These are phyloP conservation scores for Globisporangium paddicum DNA, from an alignment of 352 stramenopile genomes.

Conservation along the genomic window DNA sequence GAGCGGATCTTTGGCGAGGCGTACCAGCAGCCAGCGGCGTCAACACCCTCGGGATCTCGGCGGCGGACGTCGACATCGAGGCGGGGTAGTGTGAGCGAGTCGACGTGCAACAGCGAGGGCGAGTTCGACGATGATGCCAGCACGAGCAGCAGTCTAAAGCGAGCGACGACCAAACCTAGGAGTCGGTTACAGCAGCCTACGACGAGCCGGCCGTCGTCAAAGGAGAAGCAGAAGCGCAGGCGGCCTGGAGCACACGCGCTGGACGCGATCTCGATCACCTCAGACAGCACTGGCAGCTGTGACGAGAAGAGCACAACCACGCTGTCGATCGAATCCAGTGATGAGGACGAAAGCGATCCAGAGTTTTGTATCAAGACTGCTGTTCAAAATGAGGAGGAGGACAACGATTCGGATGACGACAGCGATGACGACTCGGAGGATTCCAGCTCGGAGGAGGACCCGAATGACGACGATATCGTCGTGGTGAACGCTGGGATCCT, in stretches of 20 bases:
- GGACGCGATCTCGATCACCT: conserved; percentile 9
- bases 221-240: conserved; percentile 1
- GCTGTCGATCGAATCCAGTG: conserved; percentile 14
- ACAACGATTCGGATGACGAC: background rate
- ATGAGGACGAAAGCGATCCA: conserved; percentile 8
- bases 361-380: conserved; percentile 5
- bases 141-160: conserved; percentile 13
- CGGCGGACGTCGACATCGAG: conserved; percentile 6
- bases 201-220: background rate
- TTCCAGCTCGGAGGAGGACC: conserved; percentile 10
- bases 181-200: background rate
- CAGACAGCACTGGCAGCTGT: background rate
- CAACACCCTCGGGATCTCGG: background rate
- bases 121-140: conserved; percentile 3
- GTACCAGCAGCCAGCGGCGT: background rate
- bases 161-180: conserved; percentile 1
- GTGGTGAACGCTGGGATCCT: conserved; percentile 2
- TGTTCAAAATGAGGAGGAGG: conserved; percentile 17
- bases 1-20: conserved; percentile 29
- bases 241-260: background rate
- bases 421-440: conserved; percentile 4
- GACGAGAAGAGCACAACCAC: background rate
- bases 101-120: conserved; percentile 19
- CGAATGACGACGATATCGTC: conserved; percentile 10
- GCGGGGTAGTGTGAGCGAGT: conserved; percentile 15